phyloP scores from a whole-genome alignment of 257 asterid species.

The Perilla frutescens region DNA sequence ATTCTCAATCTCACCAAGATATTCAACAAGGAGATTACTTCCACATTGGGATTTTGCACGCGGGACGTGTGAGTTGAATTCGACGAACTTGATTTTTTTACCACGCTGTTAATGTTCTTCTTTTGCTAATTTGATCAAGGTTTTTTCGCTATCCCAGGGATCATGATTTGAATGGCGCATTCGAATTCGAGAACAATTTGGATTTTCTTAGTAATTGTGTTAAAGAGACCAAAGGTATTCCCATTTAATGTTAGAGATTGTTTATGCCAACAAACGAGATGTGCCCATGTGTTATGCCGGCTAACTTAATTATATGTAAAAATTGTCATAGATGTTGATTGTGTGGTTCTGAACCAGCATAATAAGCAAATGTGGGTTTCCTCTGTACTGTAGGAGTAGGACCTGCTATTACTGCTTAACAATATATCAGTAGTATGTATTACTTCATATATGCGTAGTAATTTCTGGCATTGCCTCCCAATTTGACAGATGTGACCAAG shows the following conservation, averaged over 20 bases:
- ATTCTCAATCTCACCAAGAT: constrained; percentile 75
- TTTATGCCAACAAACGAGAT: constrained; percentile 15
- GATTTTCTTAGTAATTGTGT: constrained; percentile 85
- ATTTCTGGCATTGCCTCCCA: constrained; percentile 37
- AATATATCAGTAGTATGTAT: not conserved
- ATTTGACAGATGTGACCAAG: constrained; percentile 77
- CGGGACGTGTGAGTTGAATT: constrained; percentile 73
- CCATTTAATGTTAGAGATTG: not conserved
- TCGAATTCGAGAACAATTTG: constrained; percentile 71
- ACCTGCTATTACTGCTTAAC: constrained; percentile 14
- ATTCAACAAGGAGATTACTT: constrained; percentile 66
- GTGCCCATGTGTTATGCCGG: not conserved
- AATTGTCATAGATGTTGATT: not conserved
- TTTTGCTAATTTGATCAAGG: constrained; percentile 34
- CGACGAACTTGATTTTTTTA: constrained; percentile 8
- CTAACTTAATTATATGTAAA: constrained; percentile 3
- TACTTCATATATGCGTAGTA: constrained; percentile 7
- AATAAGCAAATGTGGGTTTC: constrained; percentile 5
- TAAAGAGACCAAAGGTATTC: constrained; percentile 65
- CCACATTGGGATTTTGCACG: constrained; percentile 76
- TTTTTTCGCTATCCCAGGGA: constrained; percentile 55
- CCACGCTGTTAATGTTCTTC: constrained; percentile 25
- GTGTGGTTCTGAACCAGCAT: not conserved
- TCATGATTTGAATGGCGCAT: constrained; percentile 81
- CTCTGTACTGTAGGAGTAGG: constrained; percentile 1